Evolutionary conservation across 2,329 filamentous ascomycete genomes (phyloP), one percentile per base, ranked within the genome.

Genomic region (Dryadomyces sulphureus): DNA sequence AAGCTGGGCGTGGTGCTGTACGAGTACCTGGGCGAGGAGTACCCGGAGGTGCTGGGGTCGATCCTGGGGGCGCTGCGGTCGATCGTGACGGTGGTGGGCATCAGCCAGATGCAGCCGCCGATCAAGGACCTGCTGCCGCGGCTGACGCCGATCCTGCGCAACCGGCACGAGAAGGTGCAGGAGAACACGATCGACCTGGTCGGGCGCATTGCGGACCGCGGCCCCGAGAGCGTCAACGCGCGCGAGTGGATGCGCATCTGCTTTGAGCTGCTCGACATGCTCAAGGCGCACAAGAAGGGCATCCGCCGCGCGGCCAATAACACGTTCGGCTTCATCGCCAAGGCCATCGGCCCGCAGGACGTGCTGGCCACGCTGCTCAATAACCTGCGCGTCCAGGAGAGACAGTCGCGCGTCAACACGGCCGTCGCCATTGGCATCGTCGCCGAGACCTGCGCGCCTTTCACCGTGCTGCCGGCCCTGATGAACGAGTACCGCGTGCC

Each of bases 191-290:
- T 98, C 56, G 92, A 98, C 61, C 74, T 98, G 2, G 92, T 98
- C 19, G 92, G 92, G 47, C 90, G 92, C 71, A 96, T 98, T 55
- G 92, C 93, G 16, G 92, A 98, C 64, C 84, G 92, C 54, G 93
- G 92, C 1, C 89, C 92, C 1, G 92, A 98, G 64, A 90, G 84
- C 52, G 92, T 98, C 60, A 94, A 94, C 59, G 89, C 92, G 14
- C 79, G 92, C 58, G 92, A 98, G 65, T 98, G 92, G 92, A 98
- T 98, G 93, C 81, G 92, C 61, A 98, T 98, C 62, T 98, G 92
- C 67, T 98, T 98, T 64, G 92, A 98, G 68, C 72, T 98, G 45
- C 78, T 98, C 25, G 92, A 98, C 65, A 98, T 98, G 92, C 77
- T 98, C 57, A 98, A 98, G 66, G 92, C 92, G 7, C 92, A 98